Conservation (phyloP, 495 filamentous ascomycete genomes). For the Penicillium mononematosum region DNA sequence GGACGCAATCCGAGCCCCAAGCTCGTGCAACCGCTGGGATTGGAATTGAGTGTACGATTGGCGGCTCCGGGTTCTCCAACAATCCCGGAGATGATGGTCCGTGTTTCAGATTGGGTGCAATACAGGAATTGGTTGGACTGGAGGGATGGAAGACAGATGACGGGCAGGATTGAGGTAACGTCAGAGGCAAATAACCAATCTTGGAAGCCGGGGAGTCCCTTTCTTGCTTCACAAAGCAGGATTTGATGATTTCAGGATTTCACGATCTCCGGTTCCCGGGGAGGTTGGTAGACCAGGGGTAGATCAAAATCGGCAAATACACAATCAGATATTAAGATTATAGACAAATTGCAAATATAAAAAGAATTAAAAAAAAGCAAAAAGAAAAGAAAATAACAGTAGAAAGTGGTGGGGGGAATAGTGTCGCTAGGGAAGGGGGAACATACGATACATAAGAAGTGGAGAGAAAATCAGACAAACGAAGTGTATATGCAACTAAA, state of each 20-base stretch:
- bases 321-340: slow-evolving; percentile 15
- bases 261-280: not conserved
- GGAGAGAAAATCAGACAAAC: slow-evolving; percentile 5
- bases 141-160: slow-evolving; percentile 10
- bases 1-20: slow-evolving; percentile 29
- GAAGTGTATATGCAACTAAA: slow-evolving; percentile 11
- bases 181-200: slow-evolving; percentile 5
- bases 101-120: slow-evolving; percentile 33
- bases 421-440: not conserved
- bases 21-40: slow-evolving; percentile 22
- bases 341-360: slow-evolving; percentile 12
- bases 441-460: slow-evolving; percentile 12
- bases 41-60: slow-evolving; percentile 28
- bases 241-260: slow-evolving; percentile 5
- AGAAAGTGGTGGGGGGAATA: not conserved
- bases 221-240: slow-evolving; percentile 13
- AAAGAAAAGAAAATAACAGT: not conserved
- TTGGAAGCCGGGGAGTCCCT: not conserved
- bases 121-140: slow-evolving; percentile 25
- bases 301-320: not conserved
- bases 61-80: slow-evolving; percentile 19
- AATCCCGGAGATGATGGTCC: slow-evolving; percentile 26
- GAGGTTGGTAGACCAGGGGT: slow-evolving; percentile 1
- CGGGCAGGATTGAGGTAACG: slow-evolving; percentile 10
- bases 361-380: slow-evolving; percentile 8